phyloP scores from a whole-genome alignment of 768 basidiomycete species.

The Chalciporus piperatus region DNA sequence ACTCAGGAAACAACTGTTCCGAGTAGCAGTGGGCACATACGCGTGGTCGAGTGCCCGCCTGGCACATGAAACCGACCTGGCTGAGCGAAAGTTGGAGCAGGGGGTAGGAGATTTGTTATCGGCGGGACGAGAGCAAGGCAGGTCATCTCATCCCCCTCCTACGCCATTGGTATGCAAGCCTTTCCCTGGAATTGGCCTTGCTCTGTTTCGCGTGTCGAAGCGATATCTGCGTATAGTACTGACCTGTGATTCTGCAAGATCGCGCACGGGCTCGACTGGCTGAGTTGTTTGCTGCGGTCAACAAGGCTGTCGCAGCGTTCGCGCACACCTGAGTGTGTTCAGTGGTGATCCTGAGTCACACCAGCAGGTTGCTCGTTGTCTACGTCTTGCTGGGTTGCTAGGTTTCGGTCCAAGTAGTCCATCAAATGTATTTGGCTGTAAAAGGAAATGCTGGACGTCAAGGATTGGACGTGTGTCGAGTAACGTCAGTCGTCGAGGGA shows the following conservation, averaged over 20 bases:
- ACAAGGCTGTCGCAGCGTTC: conserved; percentile 26
- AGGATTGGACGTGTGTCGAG: conserved; percentile 11
- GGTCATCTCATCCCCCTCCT: conserved; percentile 22
- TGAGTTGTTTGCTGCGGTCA: conserved; percentile 28
- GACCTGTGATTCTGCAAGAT: conserved; percentile 18
- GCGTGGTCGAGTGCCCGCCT: conserved; percentile 29
- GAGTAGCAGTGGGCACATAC: conserved; percentile 11
- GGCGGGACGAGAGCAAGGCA: conserved; percentile 33
- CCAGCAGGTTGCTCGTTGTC: not conserved
- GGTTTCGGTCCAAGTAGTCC: not conserved
- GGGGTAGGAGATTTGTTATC: conserved; percentile 19
- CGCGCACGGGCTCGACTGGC: conserved; percentile 19
- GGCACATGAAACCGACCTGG: conserved; percentile 13
- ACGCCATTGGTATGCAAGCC: conserved; percentile 24
- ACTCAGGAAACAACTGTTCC: conserved; percentile 20
- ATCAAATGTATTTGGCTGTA: conserved; percentile 15
- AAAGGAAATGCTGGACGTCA: conserved; percentile 26
- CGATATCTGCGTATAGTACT: conserved; percentile 15
- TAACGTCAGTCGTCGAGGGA: conserved; percentile 9
- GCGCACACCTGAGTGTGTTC: conserved; percentile 7
- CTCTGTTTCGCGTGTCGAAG: not conserved
- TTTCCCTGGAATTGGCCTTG: not conserved
- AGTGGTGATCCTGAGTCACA: not conserved
- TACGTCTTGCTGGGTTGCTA: not conserved
- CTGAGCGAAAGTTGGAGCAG: conserved; percentile 10